phyloP scores from a whole-genome alignment of 192 early-diverging fungal genomes.

The Coemansia interrupta region DNA sequence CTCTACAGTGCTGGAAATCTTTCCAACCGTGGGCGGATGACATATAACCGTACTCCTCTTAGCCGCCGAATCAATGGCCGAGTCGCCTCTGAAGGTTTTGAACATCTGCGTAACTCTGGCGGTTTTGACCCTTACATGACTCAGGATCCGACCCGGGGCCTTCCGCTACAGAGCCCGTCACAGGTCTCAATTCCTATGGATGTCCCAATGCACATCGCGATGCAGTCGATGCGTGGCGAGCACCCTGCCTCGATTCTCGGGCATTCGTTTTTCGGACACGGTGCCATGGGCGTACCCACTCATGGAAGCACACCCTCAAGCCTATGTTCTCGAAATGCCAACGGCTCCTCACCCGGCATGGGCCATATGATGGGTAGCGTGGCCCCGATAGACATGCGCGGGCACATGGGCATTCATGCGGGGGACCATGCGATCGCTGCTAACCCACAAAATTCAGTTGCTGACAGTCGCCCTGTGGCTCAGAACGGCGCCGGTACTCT shows the following conservation, averaged over 20 bases:
- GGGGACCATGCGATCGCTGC: slow-evolving; percentile 8
- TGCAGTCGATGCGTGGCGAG: slow-evolving; percentile 6
- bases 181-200: slow-evolving; percentile 42
- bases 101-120: slow-evolving; percentile 20
- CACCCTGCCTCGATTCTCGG: not conserved
- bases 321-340: not conserved
- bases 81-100: slow-evolving; percentile 37
- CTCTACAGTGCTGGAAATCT: slow-evolving; percentile 7
- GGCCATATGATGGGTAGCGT: slow-evolving; percentile 21
- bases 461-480: not conserved
- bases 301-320: not conserved
- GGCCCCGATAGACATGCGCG: slow-evolving; percentile 20
- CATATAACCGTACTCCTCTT: slow-evolving; percentile 31
- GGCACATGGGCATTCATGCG: slow-evolving; percentile 10
- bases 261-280: slow-evolving; percentile 15
- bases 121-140: slow-evolving; percentile 21
- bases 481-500: not conserved
- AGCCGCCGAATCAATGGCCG: slow-evolving; percentile 31
- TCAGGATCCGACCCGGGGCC: slow-evolving; percentile 20
- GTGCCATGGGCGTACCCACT: slow-evolving; percentile 40
- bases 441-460: not conserved
- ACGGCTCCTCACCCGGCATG: slow-evolving; percentile 1
- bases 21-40: slow-evolving; percentile 31
- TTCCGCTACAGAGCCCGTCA: slow-evolving; percentile 41
- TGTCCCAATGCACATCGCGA: slow-evolving; percentile 10